phyloP scores from a whole-genome alignment of 2,329 filamentous ascomycete species.

The Lasiodiplodia gonubiensis region DNA sequence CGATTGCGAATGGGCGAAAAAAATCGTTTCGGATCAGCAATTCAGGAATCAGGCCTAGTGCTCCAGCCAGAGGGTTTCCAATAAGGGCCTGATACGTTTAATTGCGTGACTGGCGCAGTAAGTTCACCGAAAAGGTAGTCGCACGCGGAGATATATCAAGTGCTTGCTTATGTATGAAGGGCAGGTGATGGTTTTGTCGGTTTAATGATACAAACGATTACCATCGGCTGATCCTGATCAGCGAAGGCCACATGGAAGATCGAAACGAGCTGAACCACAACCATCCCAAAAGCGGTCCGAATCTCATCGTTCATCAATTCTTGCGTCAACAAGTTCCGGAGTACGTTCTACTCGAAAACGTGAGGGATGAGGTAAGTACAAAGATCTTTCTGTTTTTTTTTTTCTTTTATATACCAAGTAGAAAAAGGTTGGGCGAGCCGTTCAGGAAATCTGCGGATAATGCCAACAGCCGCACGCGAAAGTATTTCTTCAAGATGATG shows the following conservation, averaged over 20 bases:
- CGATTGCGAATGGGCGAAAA: too few species aligned
- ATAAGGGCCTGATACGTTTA: background rate
- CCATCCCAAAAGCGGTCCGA: background rate
- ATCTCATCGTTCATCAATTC: background rate
- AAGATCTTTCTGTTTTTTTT: background rate
- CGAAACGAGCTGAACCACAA: background rate
- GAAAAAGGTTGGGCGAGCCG: background rate
- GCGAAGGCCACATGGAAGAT: background rate
- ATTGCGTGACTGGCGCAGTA: background rate
- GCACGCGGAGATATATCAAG: background rate
- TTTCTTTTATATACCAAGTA: background rate
- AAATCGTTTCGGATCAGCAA: too few species aligned
- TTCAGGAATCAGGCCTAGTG: too few species aligned
- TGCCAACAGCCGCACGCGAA: background rate
- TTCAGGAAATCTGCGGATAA: background rate
- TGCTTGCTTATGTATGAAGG: background rate
- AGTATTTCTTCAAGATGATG: background rate
- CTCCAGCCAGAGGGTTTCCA: too few species aligned
- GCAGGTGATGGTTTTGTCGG: background rate
- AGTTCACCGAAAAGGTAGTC: background rate
- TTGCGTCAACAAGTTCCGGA: background rate
- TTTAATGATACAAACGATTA: background rate
- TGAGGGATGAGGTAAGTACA: background rate
- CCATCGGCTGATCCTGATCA: background rate
- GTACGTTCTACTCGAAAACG: background rate